Conservation (phyloP, 257 asterid species). For the Ocimum tenuiflorum region DNA sequence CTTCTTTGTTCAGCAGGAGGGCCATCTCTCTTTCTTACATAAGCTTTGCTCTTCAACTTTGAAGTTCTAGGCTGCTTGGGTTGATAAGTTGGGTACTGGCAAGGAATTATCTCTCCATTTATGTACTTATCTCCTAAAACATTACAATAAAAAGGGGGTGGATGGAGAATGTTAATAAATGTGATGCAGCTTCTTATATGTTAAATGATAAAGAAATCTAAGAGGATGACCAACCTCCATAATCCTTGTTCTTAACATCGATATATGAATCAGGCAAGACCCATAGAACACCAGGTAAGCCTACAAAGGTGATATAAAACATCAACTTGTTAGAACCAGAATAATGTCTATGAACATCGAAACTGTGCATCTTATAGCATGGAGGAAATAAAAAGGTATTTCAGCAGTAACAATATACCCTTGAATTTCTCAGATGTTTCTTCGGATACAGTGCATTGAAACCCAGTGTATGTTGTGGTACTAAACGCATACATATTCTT, state of each 20-base stretch:
- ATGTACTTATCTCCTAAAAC: slow-evolving; percentile 78
- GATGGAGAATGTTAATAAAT: neutral
- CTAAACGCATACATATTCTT: slow-evolving; percentile 98
- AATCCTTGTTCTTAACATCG: slow-evolving; percentile 95
- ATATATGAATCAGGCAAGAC: slow-evolving; percentile 95
- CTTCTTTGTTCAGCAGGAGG: slow-evolving; percentile 65
- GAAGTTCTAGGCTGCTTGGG: slow-evolving; percentile 63
- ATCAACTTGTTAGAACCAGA: neutral
- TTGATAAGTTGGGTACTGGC: slow-evolving; percentile 91
- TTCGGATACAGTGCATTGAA: slow-evolving; percentile 94
- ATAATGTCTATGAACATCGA: neutral
- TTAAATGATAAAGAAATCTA: neutral
- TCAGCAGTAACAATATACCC: slow-evolving; percentile 39
- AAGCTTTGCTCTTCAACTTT: slow-evolving; percentile 83
- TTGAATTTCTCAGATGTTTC: slow-evolving; percentile 96
- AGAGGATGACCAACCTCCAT: slow-evolving; percentile 63
- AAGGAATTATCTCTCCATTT: slow-evolving; percentile 92
- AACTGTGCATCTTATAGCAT: neutral
- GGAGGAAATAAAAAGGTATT: neutral
- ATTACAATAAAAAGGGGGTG: neutral
- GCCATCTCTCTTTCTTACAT: slow-evolving; percentile 91
- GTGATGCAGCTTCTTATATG: neutral
- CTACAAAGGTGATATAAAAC: slow-evolving; percentile 27
- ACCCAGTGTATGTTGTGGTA: slow-evolving; percentile 95
- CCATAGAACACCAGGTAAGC: slow-evolving; percentile 97